Base-by-base conservation (phyloP, 805 yeast genomes). In the Ogataea saltuana region DNA sequence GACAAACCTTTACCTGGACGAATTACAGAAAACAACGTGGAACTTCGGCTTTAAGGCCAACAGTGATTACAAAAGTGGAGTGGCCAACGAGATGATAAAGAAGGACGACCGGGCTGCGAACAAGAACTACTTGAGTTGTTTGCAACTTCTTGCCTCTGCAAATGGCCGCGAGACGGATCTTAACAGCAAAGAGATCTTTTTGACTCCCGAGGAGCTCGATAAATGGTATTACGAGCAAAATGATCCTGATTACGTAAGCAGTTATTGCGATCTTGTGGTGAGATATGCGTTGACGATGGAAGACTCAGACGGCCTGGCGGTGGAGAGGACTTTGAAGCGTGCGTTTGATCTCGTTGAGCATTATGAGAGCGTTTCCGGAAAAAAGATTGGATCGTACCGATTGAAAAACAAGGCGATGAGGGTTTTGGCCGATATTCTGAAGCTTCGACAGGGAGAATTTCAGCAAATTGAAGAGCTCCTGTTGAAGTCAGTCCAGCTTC, bases 251-350 rank as follows among this genome's bases (percentile, higher is more conserved):
- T 71, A 69, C 44, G 39, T 71, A 12, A 50, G 62, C 3, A 55
- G 58, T 21, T 65, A 65, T 38, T 54, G 60, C 42, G 75, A 74
- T 52, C 49, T 73, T 9, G 49, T 72, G 4, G 39, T 69, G 6
- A 59, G 77, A 49, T 61, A 63, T 48, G 72, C 74, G 0, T 33
- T 70, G 19, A 61, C 70, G 1, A 56, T 67, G 4, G 62, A 61
- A 1, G 53, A 50, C 18, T 22, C n/a, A n/a, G 52, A 23, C 20
- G 55, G 54, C 4, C 54, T 56, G 4, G 54, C 63, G 11, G 58
- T 54, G 3, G 49, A 56, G 17, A 47, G 53, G 15, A 51, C 61
- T 18, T 50, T 70, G 7, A 48, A 53, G 10, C 56, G 56, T 23
- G 61, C 69, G 0, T 48, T 69, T 8, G 61, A 59, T 6, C 43